A percentile compares a stretch with the other conserved stretches of the same genome.
Evolutionary conservation across 2,329 filamentous ascomycete species (phyloP).

Genomic region (Sclerotiophoma versabilis): DNA sequence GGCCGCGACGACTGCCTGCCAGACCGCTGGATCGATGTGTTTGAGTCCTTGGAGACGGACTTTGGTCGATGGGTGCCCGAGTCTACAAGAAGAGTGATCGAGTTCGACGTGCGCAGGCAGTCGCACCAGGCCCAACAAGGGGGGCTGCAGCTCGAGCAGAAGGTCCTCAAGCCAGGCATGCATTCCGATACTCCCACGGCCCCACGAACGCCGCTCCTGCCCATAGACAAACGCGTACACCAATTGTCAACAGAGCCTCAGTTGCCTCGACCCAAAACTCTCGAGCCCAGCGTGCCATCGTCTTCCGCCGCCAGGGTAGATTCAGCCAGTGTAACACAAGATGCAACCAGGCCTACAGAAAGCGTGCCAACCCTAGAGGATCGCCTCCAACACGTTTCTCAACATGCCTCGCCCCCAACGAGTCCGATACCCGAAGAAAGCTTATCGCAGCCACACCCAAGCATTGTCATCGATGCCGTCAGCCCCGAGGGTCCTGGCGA

Average conservation of each 20-base stretch:
- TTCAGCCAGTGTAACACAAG: not conserved
- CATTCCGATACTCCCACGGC: constrained; percentile 19
- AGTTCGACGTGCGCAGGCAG: constrained; percentile 61
- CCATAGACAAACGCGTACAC: constrained; percentile 10
- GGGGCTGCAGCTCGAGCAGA: constrained; percentile 1
- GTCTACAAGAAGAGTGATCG: constrained; percentile 76
- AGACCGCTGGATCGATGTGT: constrained; percentile 83
- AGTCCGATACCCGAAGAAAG: not conserved
- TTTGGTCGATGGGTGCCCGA: constrained; percentile 83
- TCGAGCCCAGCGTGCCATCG: not conserved
- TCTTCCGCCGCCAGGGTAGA: not conserved
- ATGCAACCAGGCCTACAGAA: not conserved
- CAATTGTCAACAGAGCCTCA: constrained; percentile 8
- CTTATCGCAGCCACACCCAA: not conserved
- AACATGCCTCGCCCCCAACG: not conserved
- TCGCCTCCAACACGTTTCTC: not conserved
- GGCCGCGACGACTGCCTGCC: constrained; percentile 84
- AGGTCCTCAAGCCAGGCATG: constrained; percentile 1
- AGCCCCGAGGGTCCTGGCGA: not conserved
- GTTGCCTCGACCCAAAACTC: not conserved
- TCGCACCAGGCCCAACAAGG: constrained; percentile 18
- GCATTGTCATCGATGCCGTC: constrained; percentile 3
- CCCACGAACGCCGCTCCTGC: constrained; percentile 1
- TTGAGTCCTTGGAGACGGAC: constrained; percentile 79
- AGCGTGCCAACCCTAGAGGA: not conserved